Evolutionary conservation across 2,329 filamentous ascomycete genomes (phyloP).

Genomic region (Verticillium isaacii): DNA sequence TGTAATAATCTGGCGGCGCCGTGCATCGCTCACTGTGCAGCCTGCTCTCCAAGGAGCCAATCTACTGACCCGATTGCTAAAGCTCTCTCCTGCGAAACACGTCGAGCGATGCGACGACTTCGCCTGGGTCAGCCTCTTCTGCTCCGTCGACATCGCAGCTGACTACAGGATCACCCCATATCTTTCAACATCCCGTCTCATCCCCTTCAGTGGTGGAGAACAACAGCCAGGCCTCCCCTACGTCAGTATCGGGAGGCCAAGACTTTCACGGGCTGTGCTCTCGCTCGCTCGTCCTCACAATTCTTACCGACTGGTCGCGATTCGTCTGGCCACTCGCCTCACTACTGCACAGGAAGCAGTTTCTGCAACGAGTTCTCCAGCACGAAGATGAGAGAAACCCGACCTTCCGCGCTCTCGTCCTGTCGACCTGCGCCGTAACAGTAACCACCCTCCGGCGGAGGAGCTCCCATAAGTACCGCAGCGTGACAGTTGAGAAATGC

Average conservation of each 20-base stretch:
- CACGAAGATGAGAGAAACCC: conserved; percentile 19
- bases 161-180: neutral
- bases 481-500: conserved; percentile 22
- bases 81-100: conserved; percentile 1
- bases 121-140: neutral
- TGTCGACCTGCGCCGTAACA: conserved; percentile 28
- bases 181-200: neutral
- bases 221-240: neutral
- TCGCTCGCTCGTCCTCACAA: conserved; percentile 8
- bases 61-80: neutral
- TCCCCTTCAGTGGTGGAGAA: neutral
- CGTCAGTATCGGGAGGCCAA: conserved; percentile 3
- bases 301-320: conserved; percentile 29
- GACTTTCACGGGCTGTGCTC: neutral
- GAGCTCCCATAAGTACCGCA: conserved; percentile 14
- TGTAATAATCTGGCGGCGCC: neutral
- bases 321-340: conserved; percentile 28
- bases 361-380: conserved; percentile 19
- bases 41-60: no score
- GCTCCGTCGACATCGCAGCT: neutral
- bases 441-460: conserved; percentile 22
- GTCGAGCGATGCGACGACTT: conserved; percentile 1
- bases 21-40: neutral
- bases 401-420: conserved; percentile 25
- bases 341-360: conserved; percentile 23